phyloP scores from a whole-genome alignment of 495 filamentous ascomycete species.

The Penicillium turbatum region DNA sequence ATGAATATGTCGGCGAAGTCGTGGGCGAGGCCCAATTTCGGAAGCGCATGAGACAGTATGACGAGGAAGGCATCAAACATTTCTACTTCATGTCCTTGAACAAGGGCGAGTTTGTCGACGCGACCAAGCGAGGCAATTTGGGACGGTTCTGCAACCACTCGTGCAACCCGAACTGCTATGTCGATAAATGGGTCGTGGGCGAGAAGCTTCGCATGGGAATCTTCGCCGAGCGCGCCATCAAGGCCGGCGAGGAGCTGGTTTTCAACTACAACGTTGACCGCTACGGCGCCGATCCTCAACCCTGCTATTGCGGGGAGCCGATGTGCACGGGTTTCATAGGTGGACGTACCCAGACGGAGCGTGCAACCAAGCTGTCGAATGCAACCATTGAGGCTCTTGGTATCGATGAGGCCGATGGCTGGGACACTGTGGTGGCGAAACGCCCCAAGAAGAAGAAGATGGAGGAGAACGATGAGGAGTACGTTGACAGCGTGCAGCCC shows the following conservation, averaged over 20 bases:
- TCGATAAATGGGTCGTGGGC: slow-evolving; percentile 99
- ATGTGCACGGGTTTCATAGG: slow-evolving; percentile 97
- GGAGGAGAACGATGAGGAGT: slow-evolving; percentile 94
- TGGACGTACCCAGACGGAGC: slow-evolving; percentile 95
- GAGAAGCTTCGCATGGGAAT: slow-evolving; percentile 99
- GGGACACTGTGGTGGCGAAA: slow-evolving; percentile 85
- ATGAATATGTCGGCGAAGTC: slow-evolving; percentile 97
- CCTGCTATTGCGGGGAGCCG: slow-evolving; percentile 91
- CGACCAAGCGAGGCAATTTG: slow-evolving; percentile 93
- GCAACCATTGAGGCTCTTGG: slow-evolving; percentile 92
- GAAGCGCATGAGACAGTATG: slow-evolving; percentile 83
- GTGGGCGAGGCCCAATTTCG: slow-evolving; percentile 89
- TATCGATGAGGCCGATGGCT: slow-evolving; percentile 87
- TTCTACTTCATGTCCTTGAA: slow-evolving; percentile 99
- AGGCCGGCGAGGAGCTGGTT: slow-evolving; percentile 91
- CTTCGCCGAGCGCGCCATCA: slow-evolving; percentile 83
- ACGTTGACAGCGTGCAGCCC: slow-evolving; percentile 83
- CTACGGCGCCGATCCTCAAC: slow-evolving; percentile 94
- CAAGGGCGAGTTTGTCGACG: slow-evolving; percentile 95
- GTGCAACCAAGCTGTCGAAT: slow-evolving; percentile 84
- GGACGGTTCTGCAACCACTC: slow-evolving; percentile 99
- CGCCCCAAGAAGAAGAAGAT: slow-evolving; percentile 90
- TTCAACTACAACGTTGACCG: slow-evolving; percentile 99
- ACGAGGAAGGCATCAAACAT: slow-evolving; percentile 93
- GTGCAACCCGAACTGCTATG: slow-evolving; percentile 97